Base-by-base conservation (phyloP, 331 rosid species). In the Arachis monticola region DNA sequence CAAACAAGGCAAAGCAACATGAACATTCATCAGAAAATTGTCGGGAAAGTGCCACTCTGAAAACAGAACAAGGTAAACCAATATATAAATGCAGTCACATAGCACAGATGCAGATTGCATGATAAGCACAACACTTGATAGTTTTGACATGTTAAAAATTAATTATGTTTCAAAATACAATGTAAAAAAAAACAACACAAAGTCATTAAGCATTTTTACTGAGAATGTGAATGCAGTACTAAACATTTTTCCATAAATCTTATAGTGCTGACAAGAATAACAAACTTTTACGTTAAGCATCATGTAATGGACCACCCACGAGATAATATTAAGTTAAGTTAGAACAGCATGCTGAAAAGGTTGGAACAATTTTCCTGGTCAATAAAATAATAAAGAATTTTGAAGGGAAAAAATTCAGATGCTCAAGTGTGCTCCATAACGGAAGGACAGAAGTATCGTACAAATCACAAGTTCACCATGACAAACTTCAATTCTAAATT, bases 381-480 rank as follows among this genome's bases (percentile, higher is more conserved):
- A 13, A 8, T 13, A 5, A 53, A 53, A 4, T 2, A 2, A 35
- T 3, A 2, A 53, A 53, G 8, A 6, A 53, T 5, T 9, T 53
- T 13, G 1, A 14, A 53, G 7, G 17, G 30, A 5, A 61, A 47
- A 35, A 41, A 1, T n/a, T 22, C 8, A 27, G 60, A 35, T 35
- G 38, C 38, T 59, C 13, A 42, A 3, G 22, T 50, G 17, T 2
- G 53, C 40, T 35, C 45, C 60, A 44, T 5, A 27, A 11, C 40
- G 14, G 60, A 55, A 11, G 32, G 8, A 46, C 17, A 5, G 14
- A 61, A 69, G 30, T 12, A 12, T 12, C 10, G 56, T 41, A 7
- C 13, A 52, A 12, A 45, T 78, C 68, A 64, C 35, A 64, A 11
- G 57, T 14, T 79, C 59, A 59, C 17, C 66, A 47, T 5, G 11